Conservation (phyloP, 2,329 filamentous ascomycete genomes). For the Sordariomycetes sp. region DNA sequence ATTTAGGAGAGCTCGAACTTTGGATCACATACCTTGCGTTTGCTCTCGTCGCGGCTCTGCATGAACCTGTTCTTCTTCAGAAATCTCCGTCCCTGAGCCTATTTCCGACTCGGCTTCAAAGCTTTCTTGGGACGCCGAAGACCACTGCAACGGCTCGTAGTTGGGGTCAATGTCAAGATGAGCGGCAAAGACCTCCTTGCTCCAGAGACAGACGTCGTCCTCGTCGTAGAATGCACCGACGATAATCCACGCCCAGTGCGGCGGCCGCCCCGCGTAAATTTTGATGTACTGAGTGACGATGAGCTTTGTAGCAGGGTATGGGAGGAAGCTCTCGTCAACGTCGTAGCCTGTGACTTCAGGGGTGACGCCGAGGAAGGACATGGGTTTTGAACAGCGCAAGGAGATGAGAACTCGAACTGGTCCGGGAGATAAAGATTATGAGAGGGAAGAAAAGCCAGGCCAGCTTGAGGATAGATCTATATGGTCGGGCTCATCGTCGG, state of each 20-base stretch:
- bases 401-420: not conserved
- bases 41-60: no score
- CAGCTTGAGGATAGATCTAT: no score
- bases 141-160: no score
- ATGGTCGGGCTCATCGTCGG: no score
- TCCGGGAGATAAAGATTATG: no score
- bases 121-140: no score
- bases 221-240: slow-evolving; percentile 37
- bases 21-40: no score
- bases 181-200: slow-evolving; percentile 31
- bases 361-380: not conserved
- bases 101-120: no score
- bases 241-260: slow-evolving; percentile 35
- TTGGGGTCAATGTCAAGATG: slow-evolving; percentile 11
- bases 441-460: no score
- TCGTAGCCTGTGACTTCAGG: not conserved
- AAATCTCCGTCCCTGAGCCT: no score
- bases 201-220: slow-evolving; percentile 31
- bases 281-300: slow-evolving; percentile 32
- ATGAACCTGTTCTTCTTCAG: no score
- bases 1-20: no score
- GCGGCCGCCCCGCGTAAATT: slow-evolving; percentile 8
- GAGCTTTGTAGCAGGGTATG: slow-evolving; percentile 34
- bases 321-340: slow-evolving; percentile 20
- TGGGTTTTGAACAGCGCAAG: not conserved